These are phyloP conservation scores for Cenchrus americanus DNA, from an alignment of 176 grass and related monocot genomes.

Conservation along the genomic window DNA sequence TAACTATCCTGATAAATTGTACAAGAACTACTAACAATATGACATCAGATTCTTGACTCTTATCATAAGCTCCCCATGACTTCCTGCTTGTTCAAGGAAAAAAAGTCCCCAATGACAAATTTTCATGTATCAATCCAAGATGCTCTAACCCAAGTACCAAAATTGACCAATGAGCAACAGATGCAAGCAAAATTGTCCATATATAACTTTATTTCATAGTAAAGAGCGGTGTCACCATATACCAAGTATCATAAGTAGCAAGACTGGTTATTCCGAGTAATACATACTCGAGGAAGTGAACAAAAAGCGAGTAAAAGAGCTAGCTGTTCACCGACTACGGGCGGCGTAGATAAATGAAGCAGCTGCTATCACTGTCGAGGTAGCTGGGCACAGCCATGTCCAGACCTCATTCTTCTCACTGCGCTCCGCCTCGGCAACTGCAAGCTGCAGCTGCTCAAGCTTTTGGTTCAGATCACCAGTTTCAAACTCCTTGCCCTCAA, in stretches of 20 bases:
- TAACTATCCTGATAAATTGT: background rate
- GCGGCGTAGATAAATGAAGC: slow-evolving; percentile 72
- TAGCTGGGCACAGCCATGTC: slow-evolving; percentile 68
- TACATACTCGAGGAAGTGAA: slow-evolving; percentile 45
- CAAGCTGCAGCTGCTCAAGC: slow-evolving; percentile 56
- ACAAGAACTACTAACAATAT: background rate
- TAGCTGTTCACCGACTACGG: slow-evolving; percentile 53
- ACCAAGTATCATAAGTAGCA: slow-evolving; percentile 35
- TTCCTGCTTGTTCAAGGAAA: too few relatives aligned
- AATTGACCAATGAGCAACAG: background rate
- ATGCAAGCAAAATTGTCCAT: background rate
- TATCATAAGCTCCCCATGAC: background rate
- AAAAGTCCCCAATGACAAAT: background rate
- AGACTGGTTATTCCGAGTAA: slow-evolving; percentile 43
- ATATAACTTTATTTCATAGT: slow-evolving; percentile 43
- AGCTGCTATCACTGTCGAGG: slow-evolving; percentile 60
- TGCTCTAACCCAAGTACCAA: background rate
- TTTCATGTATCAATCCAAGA: background rate
- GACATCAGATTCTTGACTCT: background rate
- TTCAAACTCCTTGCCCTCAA: slow-evolving; percentile 8
- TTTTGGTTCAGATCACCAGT: slow-evolving; percentile 47
- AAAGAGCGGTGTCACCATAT: slow-evolving; percentile 29
- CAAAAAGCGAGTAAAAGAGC: slow-evolving; percentile 33
- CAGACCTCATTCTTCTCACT: slow-evolving; percentile 43
- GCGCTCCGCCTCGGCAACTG: slow-evolving; percentile 41